Evolutionary conservation across 2,329 filamentous ascomycete species (phyloP).

Genomic region (Byssochlamys sp.): DNA sequence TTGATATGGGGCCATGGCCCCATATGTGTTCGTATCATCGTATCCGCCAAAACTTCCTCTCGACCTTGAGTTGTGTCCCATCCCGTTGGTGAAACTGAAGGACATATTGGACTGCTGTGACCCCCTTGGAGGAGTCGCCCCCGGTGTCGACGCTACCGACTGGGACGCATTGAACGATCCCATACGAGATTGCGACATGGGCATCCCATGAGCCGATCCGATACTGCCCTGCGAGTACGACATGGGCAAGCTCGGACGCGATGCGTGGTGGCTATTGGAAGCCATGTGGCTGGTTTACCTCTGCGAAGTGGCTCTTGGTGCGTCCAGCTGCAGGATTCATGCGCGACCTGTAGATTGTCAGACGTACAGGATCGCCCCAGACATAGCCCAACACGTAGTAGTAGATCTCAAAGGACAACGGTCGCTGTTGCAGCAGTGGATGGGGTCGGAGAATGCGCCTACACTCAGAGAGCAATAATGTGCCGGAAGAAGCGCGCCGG

Average conservation of each 20-base stretch:
- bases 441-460: background rate
- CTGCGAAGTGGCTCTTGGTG: conserved; percentile 1
- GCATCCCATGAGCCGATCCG: conserved; percentile 28
- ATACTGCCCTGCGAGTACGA: conserved; percentile 32
- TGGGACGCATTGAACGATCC: conserved; percentile 36
- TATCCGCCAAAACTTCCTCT: conserved; percentile 30
- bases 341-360: background rate
- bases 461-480: background rate
- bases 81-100: conserved; percentile 30
- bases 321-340: background rate
- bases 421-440: background rate
- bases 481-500: conserved; percentile 16
- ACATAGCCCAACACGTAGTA: background rate
- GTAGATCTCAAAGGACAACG: background rate
- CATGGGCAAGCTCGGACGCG: conserved; percentile 22
- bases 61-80: conserved; percentile 20
- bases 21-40: conserved; percentile 33
- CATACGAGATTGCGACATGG: conserved; percentile 32
- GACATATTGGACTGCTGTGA: conserved; percentile 35
- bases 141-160: conserved; percentile 36
- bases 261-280: conserved; percentile 20
- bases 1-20: conserved; percentile 26
- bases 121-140: conserved; percentile 34
- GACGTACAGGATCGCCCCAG: conserved; percentile 3
- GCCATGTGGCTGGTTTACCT: conserved; percentile 15